Percentiles rank a stretch among this genome's conserved stretches.
Conservation (phyloP, 495 filamentous ascomycete genomes). For the Terfezia claveryi region DNA sequence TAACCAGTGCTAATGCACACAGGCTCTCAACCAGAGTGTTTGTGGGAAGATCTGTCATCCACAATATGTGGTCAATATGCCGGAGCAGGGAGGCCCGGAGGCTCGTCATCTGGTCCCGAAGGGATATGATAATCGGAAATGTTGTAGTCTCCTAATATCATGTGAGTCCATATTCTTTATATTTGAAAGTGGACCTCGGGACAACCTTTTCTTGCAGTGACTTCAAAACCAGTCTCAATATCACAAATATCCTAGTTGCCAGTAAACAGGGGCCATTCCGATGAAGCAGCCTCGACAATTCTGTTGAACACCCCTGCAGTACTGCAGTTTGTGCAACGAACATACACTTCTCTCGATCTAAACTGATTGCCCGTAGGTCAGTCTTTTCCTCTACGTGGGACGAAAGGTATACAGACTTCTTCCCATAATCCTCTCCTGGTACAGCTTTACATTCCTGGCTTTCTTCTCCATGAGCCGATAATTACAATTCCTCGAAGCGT, state of each 20-base stretch:
- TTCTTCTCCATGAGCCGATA: constrained; percentile 46
- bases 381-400: background rate
- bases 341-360: constrained; percentile 31
- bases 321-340: constrained; percentile 41
- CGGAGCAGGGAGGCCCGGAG: constrained; percentile 38
- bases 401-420: constrained; percentile 29
- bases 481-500: constrained; percentile 60
- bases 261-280: constrained; percentile 37
- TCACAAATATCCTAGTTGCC: constrained; percentile 58
- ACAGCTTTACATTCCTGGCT: constrained; percentile 35
- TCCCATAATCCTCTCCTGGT: constrained; percentile 28
- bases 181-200: too few relatives aligned
- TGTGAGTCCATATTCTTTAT: too few relatives aligned
- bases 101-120: constrained; percentile 37
- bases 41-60: constrained; percentile 20
- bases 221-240: constrained; percentile 49
- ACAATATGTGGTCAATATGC: constrained; percentile 45
- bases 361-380: constrained; percentile 8
- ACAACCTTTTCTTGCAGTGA: constrained; percentile 32
- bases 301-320: constrained; percentile 35
- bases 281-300: constrained; percentile 34
- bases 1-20: constrained; percentile 62
- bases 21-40: constrained; percentile 43
- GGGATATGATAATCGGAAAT: constrained; percentile 33
- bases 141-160: background rate